Conservation (phyloP, 805 yeast genomes). For the Candida oleophila region DNA sequence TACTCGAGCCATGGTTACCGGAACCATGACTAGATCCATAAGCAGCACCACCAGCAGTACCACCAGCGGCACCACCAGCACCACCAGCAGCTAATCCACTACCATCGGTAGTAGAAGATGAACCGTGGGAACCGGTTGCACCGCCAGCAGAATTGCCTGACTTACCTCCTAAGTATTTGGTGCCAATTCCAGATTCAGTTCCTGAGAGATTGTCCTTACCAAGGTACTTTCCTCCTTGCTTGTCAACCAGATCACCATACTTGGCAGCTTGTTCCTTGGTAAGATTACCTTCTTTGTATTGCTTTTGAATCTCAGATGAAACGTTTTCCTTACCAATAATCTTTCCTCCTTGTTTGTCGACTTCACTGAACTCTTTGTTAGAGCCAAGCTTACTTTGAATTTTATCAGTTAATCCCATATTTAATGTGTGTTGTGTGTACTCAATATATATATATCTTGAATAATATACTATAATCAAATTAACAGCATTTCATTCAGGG, state of each 20-base stretch:
- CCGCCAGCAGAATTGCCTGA: constrained; percentile 2
- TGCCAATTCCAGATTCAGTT: constrained; percentile 26
- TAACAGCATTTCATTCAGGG: not conserved
- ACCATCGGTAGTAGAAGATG: not conserved
- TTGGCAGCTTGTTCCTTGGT: constrained; percentile 27
- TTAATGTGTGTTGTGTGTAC: constrained; percentile 4
- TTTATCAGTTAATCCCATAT: constrained; percentile 41
- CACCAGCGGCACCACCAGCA: constrained; percentile 9
- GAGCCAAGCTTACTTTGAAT: constrained; percentile 20
- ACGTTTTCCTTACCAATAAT: constrained; percentile 19
- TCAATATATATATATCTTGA: too few species aligned
- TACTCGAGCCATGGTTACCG: constrained; percentile 15
- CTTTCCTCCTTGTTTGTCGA: constrained; percentile 25
- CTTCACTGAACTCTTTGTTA: constrained; percentile 17
- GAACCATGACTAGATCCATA: constrained; percentile 9
- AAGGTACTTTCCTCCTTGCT: constrained; percentile 18
- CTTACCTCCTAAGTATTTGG: constrained; percentile 18
- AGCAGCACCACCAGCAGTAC: constrained; percentile 5
- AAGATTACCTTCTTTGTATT: constrained; percentile 29
- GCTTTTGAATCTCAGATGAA: constrained; percentile 25
- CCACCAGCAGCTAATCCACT: constrained; percentile 8
- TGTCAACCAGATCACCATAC: constrained; percentile 27
- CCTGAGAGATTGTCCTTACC: constrained; percentile 22
- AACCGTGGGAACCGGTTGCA: constrained; percentile 7
- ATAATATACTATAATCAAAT: too few species aligned